Conservation (phyloP, 2,329 filamentous ascomycete species). For the Davidsoniella australis region DNA sequence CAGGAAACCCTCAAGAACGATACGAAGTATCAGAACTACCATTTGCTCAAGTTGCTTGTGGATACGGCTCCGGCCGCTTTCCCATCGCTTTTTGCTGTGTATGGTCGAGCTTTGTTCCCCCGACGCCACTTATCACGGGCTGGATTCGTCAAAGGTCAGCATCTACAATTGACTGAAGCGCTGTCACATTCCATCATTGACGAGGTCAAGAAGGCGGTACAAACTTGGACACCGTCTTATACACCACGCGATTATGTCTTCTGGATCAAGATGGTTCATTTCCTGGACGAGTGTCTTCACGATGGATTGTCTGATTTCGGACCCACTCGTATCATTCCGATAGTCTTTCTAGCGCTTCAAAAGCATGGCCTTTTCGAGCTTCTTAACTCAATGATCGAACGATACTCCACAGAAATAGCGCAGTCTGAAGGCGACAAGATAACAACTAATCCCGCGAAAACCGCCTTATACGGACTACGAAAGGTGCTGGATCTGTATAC, state of each 20-base stretch:
- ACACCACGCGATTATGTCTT: conserved; percentile 54
- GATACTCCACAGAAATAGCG: conserved; percentile 42
- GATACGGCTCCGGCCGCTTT: conserved; percentile 63
- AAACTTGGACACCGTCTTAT: conserved; percentile 16
- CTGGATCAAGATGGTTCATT: conserved; percentile 65
- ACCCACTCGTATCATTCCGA: conserved; percentile 42
- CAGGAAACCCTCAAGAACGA: conserved; percentile 1
- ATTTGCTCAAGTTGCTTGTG: conserved; percentile 58
- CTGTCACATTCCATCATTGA: conserved; percentile 54
- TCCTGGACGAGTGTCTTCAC: conserved; percentile 61
- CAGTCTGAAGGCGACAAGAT: conserved; percentile 18
- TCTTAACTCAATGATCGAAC: conserved; percentile 53
- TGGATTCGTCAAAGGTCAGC: conserved; percentile 33
- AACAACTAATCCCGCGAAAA: conserved; percentile 28
- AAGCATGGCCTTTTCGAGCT: conserved; percentile 58
- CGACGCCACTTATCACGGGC: conserved; percentile 47
- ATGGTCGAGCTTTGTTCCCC: conserved; percentile 66
- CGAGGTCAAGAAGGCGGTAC: conserved; percentile 38
- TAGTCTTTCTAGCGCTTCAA: conserved; percentile 77
- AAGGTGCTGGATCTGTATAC: conserved; percentile 69
- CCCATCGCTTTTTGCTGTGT: conserved; percentile 69
- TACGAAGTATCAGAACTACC: conserved; percentile 52
- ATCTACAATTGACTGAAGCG: conserved; percentile 41
- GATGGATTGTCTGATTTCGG: conserved; percentile 36
- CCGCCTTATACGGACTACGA: conserved; percentile 46